Conservation (phyloP, 352 stramenopile species). For the Globisporangium alternatum region DNA sequence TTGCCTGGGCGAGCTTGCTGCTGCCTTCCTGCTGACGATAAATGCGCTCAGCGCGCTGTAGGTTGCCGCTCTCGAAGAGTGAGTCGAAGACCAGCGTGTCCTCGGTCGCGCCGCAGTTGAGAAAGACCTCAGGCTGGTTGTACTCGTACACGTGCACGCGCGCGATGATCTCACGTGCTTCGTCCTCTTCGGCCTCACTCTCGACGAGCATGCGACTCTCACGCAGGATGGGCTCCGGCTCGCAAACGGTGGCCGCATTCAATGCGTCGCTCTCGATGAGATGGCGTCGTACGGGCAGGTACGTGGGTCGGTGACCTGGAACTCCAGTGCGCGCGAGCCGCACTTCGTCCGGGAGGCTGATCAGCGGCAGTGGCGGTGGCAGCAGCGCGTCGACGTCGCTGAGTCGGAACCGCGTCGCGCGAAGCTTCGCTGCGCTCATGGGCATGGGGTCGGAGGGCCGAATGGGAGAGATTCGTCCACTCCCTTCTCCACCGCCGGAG, state of each 20-base stretch:
- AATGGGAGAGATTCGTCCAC: not conserved
- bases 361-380: constrained; percentile 56
- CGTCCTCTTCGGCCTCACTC: constrained; percentile 29
- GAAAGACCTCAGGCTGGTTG: constrained; percentile 45
- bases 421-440: constrained; percentile 19
- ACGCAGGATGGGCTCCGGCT: constrained; percentile 41
- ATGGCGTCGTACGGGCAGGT: constrained; percentile 51
- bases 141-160: constrained; percentile 71
- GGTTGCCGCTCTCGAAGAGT: constrained; percentile 75
- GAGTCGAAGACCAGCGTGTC: constrained; percentile 73
- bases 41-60: constrained; percentile 59
- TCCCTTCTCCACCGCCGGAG: not conserved
- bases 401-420: constrained; percentile 25
- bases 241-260: not conserved
- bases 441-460: not conserved
- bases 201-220: constrained; percentile 43
- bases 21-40: constrained; percentile 22
- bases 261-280: constrained; percentile 12
- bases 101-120: constrained; percentile 28
- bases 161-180: constrained; percentile 24
- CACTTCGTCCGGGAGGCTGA: constrained; percentile 50
- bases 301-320: constrained; percentile 28
- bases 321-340: constrained; percentile 40
- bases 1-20: constrained; percentile 5
- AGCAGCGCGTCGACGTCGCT: constrained; percentile 33